Evolutionary conservation across 768 basidiomycete species (phyloP).

Genomic region (Daedaleopsis nitida): DNA sequence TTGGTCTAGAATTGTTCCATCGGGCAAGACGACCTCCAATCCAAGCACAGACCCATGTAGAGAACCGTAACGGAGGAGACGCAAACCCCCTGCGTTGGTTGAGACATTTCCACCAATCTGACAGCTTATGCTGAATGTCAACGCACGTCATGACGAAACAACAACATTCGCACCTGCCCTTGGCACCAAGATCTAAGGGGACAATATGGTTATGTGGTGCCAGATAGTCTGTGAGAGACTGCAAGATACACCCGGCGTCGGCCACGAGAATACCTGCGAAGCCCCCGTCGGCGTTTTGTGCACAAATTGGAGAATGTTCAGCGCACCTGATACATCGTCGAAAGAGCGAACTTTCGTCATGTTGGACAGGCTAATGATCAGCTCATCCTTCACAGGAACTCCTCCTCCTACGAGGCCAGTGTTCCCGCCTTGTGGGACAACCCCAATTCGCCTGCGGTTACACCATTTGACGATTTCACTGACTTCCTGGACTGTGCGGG

Average conservation of each 20-base stretch:
- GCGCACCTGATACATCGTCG: constrained; percentile 77
- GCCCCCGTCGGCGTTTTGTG: background rate
- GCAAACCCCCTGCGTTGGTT: constrained; percentile 97
- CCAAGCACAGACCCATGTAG: constrained; percentile 94
- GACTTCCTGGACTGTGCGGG: constrained; percentile 86
- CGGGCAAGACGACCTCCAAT: constrained; percentile 92
- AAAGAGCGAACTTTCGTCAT: constrained; percentile 83
- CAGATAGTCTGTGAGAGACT: constrained; percentile 84
- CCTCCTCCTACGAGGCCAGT: constrained; percentile 97
- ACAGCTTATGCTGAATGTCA: constrained; percentile 53
- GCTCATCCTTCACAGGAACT: constrained; percentile 84
- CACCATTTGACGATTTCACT: constrained; percentile 88
- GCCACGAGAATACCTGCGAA: constrained; percentile 79
- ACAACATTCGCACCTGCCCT: constrained; percentile 70
- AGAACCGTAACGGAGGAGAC: constrained; percentile 91
- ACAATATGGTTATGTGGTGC: constrained; percentile 91
- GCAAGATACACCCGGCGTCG: constrained; percentile 93
- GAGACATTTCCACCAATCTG: constrained; percentile 98
- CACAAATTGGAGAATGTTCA: too few relatives aligned
- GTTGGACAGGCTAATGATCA: constrained; percentile 82
- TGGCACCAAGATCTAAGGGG: constrained; percentile 94
- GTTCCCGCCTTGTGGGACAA: constrained; percentile 98
- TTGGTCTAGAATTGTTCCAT: constrained; percentile 89
- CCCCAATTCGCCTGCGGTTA: constrained; percentile 74
- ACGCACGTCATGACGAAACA: background rate